Evolutionary conservation across 306 rosid species (phyloP).

Genomic region (Vicia faba): DNA sequence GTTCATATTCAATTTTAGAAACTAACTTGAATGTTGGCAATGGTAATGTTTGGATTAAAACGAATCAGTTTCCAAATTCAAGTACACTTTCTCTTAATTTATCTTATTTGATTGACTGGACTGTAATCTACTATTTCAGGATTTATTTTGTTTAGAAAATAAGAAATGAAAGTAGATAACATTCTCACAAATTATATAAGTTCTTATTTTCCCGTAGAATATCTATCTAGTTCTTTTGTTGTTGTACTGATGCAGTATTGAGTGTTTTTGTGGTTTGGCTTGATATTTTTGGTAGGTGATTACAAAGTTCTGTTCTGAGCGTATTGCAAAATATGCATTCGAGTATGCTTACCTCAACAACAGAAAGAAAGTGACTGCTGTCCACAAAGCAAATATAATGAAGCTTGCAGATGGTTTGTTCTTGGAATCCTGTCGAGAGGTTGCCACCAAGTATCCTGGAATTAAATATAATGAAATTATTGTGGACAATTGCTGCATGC

Average conservation of each 20-base stretch:
- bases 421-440: conserved; percentile 84
- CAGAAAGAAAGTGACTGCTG: conserved; percentile 93
- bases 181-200: neutral
- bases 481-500: conserved; percentile 97
- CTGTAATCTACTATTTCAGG: neutral
- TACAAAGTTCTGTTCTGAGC: conserved; percentile 88
- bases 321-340: conserved; percentile 82
- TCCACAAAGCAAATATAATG: conserved; percentile 97
- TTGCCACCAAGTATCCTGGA: conserved; percentile 68
- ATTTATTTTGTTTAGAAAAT: neutral
- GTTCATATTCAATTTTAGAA: neutral
- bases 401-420: conserved; percentile 90
- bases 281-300: conserved; percentile 66
- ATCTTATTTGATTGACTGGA: neutral
- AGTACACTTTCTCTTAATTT: neutral
- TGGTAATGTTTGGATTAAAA: neutral
- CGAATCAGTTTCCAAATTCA: neutral
- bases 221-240: neutral
- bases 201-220: neutral
- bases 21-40: neutral
- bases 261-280: conserved; percentile 29
- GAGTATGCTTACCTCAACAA: conserved; percentile 90
- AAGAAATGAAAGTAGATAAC: conserved; percentile 7
- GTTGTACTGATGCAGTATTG: neutral
- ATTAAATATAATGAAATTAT: conserved; percentile 70